A percentile compares a stretch with the other conserved stretches of the same genome.
phyloP scores from a whole-genome alignment of 495 filamentous ascomycete genomes.

The Apodospora peruviana region DNA sequence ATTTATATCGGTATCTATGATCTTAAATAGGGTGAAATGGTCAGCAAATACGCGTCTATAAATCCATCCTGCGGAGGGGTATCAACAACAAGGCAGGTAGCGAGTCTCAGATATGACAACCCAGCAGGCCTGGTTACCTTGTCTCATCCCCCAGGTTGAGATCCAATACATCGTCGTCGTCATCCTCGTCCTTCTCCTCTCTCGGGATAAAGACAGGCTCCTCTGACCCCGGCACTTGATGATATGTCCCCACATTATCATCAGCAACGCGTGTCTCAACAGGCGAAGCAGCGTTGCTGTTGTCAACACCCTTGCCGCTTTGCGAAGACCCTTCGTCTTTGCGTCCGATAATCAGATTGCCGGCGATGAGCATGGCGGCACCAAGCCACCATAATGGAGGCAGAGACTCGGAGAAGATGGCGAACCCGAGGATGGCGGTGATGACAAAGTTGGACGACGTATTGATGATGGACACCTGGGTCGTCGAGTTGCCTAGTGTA shows the following conservation, averaged over 20 bases:
- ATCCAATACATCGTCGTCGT: slow-evolving; percentile 19
- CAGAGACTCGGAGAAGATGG: slow-evolving; percentile 33
- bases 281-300: not conserved
- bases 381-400: slow-evolving; percentile 81
- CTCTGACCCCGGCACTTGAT: not conserved
- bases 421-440: slow-evolving; percentile 72
- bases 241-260: slow-evolving; percentile 9
- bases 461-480: slow-evolving; percentile 88
- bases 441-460: slow-evolving; percentile 89
- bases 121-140: too few relatives aligned
- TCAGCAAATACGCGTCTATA: too few relatives aligned
- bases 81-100: too few relatives aligned
- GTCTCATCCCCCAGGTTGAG: slow-evolving; percentile 6
- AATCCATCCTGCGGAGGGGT: too few relatives aligned
- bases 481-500: slow-evolving; percentile 74
- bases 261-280: slow-evolving; percentile 6
- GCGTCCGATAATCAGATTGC: slow-evolving; percentile 85
- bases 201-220: not conserved
- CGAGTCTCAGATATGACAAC: too few relatives aligned
- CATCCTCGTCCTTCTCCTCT: slow-evolving; percentile 3
- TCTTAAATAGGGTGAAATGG: too few relatives aligned
- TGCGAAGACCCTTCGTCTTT: slow-evolving; percentile 53
- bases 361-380: slow-evolving; percentile 75
- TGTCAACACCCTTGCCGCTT: slow-evolving; percentile 3
- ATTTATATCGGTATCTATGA: too few relatives aligned